phyloP scores from a whole-genome alignment of 2,329 filamentous ascomycete species.

The Orbilia ellipsospora region DNA sequence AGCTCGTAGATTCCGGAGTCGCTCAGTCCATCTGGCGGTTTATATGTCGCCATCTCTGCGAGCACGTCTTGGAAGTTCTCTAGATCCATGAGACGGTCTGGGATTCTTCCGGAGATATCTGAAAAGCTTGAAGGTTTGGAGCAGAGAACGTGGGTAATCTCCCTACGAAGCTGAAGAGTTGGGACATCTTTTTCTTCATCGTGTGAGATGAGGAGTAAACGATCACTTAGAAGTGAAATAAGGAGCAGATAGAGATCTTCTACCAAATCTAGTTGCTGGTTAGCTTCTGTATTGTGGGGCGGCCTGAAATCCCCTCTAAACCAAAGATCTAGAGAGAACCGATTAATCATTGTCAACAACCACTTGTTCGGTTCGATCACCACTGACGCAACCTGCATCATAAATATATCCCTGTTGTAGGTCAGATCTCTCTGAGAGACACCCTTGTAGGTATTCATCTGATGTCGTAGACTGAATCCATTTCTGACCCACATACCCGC shows the following conservation, averaged over 20 bases:
- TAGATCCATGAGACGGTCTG: slow-evolving; percentile 88
- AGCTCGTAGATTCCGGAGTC: slow-evolving; percentile 96
- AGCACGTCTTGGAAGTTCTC: slow-evolving; percentile 88
- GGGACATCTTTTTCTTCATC: slow-evolving; percentile 69
- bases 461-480: slow-evolving; percentile 92
- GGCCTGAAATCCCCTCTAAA: slow-evolving; percentile 83
- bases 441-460: slow-evolving; percentile 91
- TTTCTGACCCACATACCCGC: slow-evolving; percentile 99
- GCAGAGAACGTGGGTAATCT: slow-evolving; percentile 92
- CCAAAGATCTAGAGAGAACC: slow-evolving; percentile 89
- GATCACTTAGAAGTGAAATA: slow-evolving; percentile 88
- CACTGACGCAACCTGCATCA: slow-evolving; percentile 89
- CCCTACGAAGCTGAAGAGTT: slow-evolving; percentile 80
- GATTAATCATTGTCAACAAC: slow-evolving; percentile 87
- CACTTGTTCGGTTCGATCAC: slow-evolving; percentile 85
- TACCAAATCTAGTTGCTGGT: slow-evolving; percentile 88
- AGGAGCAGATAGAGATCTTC: slow-evolving; percentile 96
- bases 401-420: slow-evolving; percentile 92
- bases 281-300: slow-evolving; percentile 81
- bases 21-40: slow-evolving; percentile 86
- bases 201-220: slow-evolving; percentile 78
- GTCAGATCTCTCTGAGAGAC: slow-evolving; percentile 90
- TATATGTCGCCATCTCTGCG: slow-evolving; percentile 87
- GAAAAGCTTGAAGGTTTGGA: slow-evolving; percentile 97
- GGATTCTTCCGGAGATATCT: slow-evolving; percentile 84